Conservation (phyloP, 331 rosid genomes). For the Acacia pycnantha region DNA sequence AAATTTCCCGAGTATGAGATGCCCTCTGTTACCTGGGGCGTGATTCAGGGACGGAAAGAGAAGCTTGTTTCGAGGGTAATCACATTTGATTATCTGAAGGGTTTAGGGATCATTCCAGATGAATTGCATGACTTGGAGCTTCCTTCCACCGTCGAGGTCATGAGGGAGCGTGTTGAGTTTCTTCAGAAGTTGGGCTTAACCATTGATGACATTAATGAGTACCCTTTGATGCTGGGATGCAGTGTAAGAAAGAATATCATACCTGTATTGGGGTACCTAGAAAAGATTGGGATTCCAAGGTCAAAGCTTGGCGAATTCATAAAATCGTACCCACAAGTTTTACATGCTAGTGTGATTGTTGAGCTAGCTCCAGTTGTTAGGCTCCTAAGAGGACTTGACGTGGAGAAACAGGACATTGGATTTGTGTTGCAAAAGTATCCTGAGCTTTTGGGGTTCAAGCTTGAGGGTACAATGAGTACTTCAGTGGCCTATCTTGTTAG, state of each 20-base stretch:
- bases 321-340: conserved; percentile 73
- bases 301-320: conserved; percentile 70
- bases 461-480: conserved; percentile 93
- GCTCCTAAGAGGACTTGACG: conserved; percentile 85
- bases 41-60: conserved; percentile 83
- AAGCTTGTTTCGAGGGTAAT: conserved; percentile 81
- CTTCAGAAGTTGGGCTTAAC: conserved; percentile 68
- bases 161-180: conserved; percentile 83
- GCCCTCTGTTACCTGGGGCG: conserved; percentile 93
- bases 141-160: conserved; percentile 77
- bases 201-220: conserved; percentile 65
- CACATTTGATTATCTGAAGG: conserved; percentile 72
- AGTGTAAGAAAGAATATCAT: conserved; percentile 78
- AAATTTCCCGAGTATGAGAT: conserved; percentile 70
- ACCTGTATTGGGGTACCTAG: conserved; percentile 79
- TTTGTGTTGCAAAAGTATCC: conserved; percentile 82
- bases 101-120: conserved; percentile 72
- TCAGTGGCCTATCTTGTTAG: conserved; percentile 88
- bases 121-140: conserved; percentile 69
- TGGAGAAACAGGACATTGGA: conserved; percentile 78
- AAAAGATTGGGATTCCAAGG: conserved; percentile 77
- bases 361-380: conserved; percentile 86
- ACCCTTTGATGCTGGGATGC: conserved; percentile 75
- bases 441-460: conserved; percentile 83
- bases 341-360: conserved; percentile 88